Evolutionary conservation across 2,329 filamentous ascomycete genomes (phyloP), one percentile per base, ranked within the genome.

Genomic region (Aspergillus niger): DNA sequence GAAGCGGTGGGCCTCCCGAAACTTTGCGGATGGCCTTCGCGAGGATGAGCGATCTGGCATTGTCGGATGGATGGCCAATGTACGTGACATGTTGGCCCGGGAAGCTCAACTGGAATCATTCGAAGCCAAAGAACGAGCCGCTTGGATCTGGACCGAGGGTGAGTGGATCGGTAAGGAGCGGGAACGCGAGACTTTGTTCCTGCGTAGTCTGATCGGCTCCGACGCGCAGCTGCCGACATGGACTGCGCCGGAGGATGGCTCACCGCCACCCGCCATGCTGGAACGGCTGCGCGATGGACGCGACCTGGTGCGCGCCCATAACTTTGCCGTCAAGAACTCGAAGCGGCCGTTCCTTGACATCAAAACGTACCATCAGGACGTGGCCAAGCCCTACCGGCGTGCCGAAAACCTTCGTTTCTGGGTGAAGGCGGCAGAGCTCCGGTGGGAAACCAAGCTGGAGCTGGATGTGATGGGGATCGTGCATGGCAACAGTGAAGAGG

Each of bases 391-490:
- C 0, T 99, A 99, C 75, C 89, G 95, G 52, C 89, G 89, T 64
- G 92, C 93, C 3, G 95, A 99, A 69, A 99, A 99, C 74, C 83
- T 99, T 63, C 87, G 92, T 43, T 99, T 90, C 81, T 99, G 95
- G 94, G 86, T 91, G 77, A 99, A 99, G 80, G 95, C 94, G 1
- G 92, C 93, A 7, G 93, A 99, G 79, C 82, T 98, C 60, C 87
- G 95, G 58, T 99, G 94, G 89, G 95, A 98, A 77, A 86, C 93
- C 41, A 85, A 90, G 67, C 82, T 98, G 55, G 86, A 89, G 64
- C 83, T 97, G 57, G 92, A 97, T 71, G 91, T 94, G 22, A 89
- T 96, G 77, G 92, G 89, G 28, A 85, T 97, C 7, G 93, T 97
- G 22, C 90, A 93, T 72, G 89, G 89, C 71, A 89, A 75, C 36